A percentile compares a stretch with the other conserved stretches of the same genome.
phyloP scores from a whole-genome alignment of 257 asterid species.

The Thymus mandschuricus region DNA sequence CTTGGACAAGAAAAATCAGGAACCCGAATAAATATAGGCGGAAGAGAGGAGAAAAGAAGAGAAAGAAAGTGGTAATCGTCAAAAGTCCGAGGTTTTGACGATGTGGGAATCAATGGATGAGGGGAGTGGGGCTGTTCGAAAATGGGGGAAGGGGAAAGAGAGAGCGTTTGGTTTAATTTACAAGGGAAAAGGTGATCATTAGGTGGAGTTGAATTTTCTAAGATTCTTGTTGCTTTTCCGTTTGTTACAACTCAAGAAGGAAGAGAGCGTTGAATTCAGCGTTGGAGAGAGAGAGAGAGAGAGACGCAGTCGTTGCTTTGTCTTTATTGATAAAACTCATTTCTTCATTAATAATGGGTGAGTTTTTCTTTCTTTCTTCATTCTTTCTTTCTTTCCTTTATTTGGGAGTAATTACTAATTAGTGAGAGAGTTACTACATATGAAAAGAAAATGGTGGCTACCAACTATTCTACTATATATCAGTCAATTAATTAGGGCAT shows the following conservation, averaged over 20 bases:
- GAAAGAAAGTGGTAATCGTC: slow-evolving; percentile 3
- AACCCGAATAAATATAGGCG: slow-evolving; percentile 8
- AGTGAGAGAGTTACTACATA: too few relatives aligned
- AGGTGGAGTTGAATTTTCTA: slow-evolving; percentile 30
- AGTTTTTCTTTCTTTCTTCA: neutral
- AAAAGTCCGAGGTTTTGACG: slow-evolving; percentile 28
- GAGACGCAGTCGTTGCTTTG: slow-evolving; percentile 33
- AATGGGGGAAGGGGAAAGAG: slow-evolving; percentile 4
- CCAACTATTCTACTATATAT: too few relatives aligned
- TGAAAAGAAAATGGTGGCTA: too few relatives aligned
- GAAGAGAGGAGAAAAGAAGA: slow-evolving; percentile 6
- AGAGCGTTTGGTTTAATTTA: neutral
- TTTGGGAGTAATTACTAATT: too few relatives aligned
- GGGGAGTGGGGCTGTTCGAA: neutral
- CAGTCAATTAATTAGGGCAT: too few relatives aligned
- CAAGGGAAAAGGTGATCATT: slow-evolving; percentile 22
- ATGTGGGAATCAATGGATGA: slow-evolving; percentile 5
- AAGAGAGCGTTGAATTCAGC: slow-evolving; percentile 39
- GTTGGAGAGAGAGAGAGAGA: slow-evolving; percentile 26
- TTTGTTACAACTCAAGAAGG: neutral
- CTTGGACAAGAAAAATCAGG: slow-evolving; percentile 33
- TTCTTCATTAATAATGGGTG: neutral
- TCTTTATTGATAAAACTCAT: slow-evolving; percentile 22
- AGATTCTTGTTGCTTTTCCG: slow-evolving; percentile 8
- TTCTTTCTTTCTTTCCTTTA: too few relatives aligned